phyloP scores from a whole-genome alignment of 345 rosid species.

The Eucalyptus fibrosa region DNA sequence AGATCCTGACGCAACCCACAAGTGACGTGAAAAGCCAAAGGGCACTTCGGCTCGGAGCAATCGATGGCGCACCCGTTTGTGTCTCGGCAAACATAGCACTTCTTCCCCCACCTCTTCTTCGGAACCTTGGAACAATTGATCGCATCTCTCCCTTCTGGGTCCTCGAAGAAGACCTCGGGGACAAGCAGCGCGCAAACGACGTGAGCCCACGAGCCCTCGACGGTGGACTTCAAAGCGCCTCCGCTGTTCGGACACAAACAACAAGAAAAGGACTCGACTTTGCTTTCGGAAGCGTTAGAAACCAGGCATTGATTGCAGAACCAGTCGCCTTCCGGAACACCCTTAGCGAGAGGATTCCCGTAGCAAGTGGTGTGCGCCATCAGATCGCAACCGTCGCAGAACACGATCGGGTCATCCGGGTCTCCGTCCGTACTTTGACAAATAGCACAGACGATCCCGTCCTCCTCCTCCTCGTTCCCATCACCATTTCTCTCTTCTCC shows the following conservation, averaged over 20 bases:
- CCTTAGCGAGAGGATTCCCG: conserved; percentile 55
- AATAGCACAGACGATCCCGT: conserved; percentile 71
- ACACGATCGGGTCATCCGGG: conserved; percentile 79
- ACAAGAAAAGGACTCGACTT: conserved; percentile 13
- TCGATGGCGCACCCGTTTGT: conserved; percentile 61
- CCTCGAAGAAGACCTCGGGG: conserved; percentile 82
- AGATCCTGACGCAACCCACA: conserved; percentile 76
- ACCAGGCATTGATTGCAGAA: conserved; percentile 43
- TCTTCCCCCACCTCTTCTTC: conserved; percentile 42
- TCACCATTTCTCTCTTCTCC: neutral
- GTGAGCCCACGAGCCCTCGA: conserved; percentile 67
- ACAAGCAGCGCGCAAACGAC: conserved; percentile 66
- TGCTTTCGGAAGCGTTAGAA: neutral
- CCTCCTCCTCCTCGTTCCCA: conserved; percentile 24
- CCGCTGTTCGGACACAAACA: conserved; percentile 47
- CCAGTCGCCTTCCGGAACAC: conserved; percentile 87
- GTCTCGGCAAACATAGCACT: conserved; percentile 50
- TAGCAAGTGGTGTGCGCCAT: conserved; percentile 92
- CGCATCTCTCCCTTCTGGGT: conserved; percentile 79
- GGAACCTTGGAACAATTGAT: conserved; percentile 54
- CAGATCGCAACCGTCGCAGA: conserved; percentile 91
- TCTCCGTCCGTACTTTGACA: conserved; percentile 96
- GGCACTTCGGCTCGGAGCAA: conserved; percentile 81
- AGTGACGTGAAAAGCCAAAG: conserved; percentile 63
- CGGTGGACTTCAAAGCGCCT: conserved; percentile 59